Conservation (phyloP, 2,329 filamentous ascomycete species). For the Metarhizium brunneum region DNA sequence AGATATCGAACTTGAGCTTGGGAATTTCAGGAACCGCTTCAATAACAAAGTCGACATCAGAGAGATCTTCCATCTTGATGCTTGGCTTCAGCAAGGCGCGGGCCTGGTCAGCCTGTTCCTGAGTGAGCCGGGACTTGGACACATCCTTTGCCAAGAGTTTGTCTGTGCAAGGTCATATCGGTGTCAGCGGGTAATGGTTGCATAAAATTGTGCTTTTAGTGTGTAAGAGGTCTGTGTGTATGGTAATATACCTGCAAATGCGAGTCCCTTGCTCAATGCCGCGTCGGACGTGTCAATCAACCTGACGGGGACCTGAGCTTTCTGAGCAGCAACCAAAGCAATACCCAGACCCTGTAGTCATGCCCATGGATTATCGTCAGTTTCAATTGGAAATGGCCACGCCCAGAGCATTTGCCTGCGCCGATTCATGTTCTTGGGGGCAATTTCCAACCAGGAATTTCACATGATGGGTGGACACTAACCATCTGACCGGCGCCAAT, state of each 20-base stretch:
- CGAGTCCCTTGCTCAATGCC: constrained; percentile 79
- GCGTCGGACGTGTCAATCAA: constrained; percentile 77
- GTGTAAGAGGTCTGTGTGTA: neutral
- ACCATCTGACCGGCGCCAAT: constrained; percentile 97
- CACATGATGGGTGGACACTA: constrained; percentile 11
- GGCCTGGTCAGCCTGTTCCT: constrained; percentile 67
- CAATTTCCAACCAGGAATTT: neutral
- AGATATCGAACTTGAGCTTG: constrained; percentile 79
- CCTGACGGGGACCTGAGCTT: constrained; percentile 72
- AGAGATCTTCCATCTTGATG: constrained; percentile 67
- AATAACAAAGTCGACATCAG: constrained; percentile 89
- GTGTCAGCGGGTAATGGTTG: neutral
- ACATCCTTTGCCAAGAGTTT: constrained; percentile 93
- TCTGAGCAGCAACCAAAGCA: constrained; percentile 84
- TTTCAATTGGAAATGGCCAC: constrained; percentile 2
- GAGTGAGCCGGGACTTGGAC: constrained; percentile 73
- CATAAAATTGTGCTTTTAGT: neutral
- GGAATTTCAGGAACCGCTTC: constrained; percentile 94
- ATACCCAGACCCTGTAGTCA: constrained; percentile 74
- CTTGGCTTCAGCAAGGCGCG: constrained; percentile 60
- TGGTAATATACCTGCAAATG: constrained; percentile 62
- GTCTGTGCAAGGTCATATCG: constrained; percentile 39
- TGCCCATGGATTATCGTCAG: constrained; percentile 10
- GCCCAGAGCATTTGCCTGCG: neutral
- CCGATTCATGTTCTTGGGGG: neutral